phyloP scores from a whole-genome alignment of 2,329 filamentous ascomycete species.

The Paraphaeosphaeria minitans region DNA sequence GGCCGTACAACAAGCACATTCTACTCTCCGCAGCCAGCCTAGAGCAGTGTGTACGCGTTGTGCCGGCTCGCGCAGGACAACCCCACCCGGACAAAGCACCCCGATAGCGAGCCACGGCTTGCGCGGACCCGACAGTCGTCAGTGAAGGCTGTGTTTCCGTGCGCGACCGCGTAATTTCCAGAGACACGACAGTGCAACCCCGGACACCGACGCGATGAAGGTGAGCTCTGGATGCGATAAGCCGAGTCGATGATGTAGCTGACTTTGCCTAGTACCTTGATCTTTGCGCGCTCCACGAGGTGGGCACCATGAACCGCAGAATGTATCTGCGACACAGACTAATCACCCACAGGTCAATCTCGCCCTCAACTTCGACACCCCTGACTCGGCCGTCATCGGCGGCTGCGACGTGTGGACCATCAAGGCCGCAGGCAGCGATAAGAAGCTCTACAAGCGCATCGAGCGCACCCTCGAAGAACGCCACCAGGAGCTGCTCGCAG shows the following conservation, averaged over 20 bases:
- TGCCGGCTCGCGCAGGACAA: slow-evolving; percentile 43
- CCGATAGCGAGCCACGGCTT: slow-evolving; percentile 25
- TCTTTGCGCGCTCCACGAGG: slow-evolving; percentile 85
- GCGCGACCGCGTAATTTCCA: slow-evolving; percentile 14
- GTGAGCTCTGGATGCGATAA: slow-evolving; percentile 33
- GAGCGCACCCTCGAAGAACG: slow-evolving; percentile 89
- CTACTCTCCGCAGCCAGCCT: slow-evolving; percentile 51
- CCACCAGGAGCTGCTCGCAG: slow-evolving; percentile 83
- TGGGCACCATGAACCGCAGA: not conserved
- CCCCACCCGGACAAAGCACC: slow-evolving; percentile 38
- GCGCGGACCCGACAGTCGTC: slow-evolving; percentile 21
- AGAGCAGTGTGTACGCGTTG: slow-evolving; percentile 47
- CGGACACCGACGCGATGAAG: slow-evolving; percentile 42
- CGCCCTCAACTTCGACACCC: slow-evolving; percentile 93
- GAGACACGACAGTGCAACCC: slow-evolving; percentile 6
- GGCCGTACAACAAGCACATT: slow-evolving; percentile 43
- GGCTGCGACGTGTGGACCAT: slow-evolving; percentile 97
- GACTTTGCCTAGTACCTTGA: slow-evolving; percentile 75
- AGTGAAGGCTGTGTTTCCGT: slow-evolving; percentile 1
- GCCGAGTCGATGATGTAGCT: slow-evolving; percentile 37
- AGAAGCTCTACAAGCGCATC: slow-evolving; percentile 96
- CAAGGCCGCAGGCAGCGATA: slow-evolving; percentile 92
- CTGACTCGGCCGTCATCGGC: slow-evolving; percentile 88
- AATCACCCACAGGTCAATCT: slow-evolving; percentile 63
- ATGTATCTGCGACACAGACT: not conserved